A percentile compares a stretch with the other conserved stretches of the same genome.
These are phyloP conservation scores for Fusarium setosum DNA, from an alignment of 2,329 filamentous ascomycete genomes.

Conservation along the genomic window DNA sequence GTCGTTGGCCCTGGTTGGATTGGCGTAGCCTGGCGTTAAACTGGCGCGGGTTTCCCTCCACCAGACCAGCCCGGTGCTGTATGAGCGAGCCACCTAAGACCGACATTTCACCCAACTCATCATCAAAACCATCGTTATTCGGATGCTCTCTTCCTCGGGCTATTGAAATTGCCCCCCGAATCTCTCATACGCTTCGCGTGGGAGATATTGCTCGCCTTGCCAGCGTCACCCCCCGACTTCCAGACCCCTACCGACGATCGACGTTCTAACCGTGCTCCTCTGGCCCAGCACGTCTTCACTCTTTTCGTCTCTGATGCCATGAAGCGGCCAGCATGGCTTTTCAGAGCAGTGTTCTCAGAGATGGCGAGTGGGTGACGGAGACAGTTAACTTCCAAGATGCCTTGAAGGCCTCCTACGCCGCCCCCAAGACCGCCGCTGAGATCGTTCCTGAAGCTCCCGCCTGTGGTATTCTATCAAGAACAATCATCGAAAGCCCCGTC, in stretches of 20 bases:
- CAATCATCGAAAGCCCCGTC: conserved; percentile 80
- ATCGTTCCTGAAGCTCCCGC: conserved; percentile 57
- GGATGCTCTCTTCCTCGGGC: neutral
- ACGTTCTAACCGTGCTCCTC: neutral
- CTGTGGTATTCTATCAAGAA: conserved; percentile 82
- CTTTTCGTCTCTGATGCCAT: conserved; percentile 33
- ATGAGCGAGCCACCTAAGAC: conserved; percentile 3
- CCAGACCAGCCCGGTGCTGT: conserved; percentile 6
- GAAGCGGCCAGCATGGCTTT: conserved; percentile 54
- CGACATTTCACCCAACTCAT: neutral
- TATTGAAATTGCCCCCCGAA: conserved; percentile 3
- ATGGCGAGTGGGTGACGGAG: conserved; percentile 68
- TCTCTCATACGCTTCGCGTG: conserved; percentile 7
- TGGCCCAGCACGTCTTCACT: conserved; percentile 1
- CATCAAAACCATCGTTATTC: neutral
- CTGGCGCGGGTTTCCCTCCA: conserved; percentile 7
- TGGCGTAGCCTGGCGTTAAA: conserved; percentile 13
- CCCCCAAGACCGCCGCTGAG: conserved; percentile 45
- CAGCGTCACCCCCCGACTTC: neutral
- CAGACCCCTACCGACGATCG: neutral
- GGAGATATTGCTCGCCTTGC: neutral
- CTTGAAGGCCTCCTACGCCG: conserved; percentile 51
- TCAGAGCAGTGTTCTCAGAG: conserved; percentile 64
- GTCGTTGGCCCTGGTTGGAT: conserved; percentile 3
- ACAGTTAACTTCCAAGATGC: conserved; percentile 58